phyloP scores from a whole-genome alignment of 176 grass and related monocot species.

The Aegilops longissima region DNA sequence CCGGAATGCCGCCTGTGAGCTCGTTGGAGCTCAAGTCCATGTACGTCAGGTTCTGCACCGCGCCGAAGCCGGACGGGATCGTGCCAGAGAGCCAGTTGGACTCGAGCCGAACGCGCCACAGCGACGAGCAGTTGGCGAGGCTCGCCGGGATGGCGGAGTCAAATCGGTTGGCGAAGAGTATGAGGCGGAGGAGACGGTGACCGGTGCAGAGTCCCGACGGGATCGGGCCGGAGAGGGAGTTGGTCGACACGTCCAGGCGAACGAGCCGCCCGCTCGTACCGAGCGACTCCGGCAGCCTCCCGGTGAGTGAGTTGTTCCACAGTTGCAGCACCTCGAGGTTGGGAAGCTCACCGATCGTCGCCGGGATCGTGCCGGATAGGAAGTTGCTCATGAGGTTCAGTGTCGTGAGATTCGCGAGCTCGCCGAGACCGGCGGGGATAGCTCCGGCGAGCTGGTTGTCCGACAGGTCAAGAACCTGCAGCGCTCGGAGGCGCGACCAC shows the following conservation, averaged over 20 bases:
- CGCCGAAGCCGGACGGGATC: slow-evolving; percentile 71
- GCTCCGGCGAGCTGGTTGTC: slow-evolving; percentile 61
- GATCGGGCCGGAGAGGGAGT: slow-evolving; percentile 62
- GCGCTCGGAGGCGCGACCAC: slow-evolving; percentile 32
- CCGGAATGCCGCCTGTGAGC: slow-evolving; percentile 56
- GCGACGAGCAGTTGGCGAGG: slow-evolving; percentile 67
- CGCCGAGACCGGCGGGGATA: slow-evolving; percentile 52
- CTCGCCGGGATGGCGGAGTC: slow-evolving; percentile 59
- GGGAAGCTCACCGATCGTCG: slow-evolving; percentile 49
- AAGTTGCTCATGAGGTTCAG: slow-evolving; percentile 85
- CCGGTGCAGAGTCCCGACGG: slow-evolving; percentile 58
- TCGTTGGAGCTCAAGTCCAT: slow-evolving; percentile 77
- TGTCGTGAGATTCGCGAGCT: slow-evolving; percentile 48
- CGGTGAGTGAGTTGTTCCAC: slow-evolving; percentile 94
- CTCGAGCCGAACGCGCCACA: slow-evolving; percentile 78
- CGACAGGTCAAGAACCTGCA: slow-evolving; percentile 70
- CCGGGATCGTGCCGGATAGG: slow-evolving; percentile 62
- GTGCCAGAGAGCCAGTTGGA: slow-evolving; percentile 54
- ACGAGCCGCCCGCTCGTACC: slow-evolving; percentile 48
- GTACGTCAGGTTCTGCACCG: slow-evolving; percentile 71
- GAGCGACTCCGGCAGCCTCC: slow-evolving; percentile 52
- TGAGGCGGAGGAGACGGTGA: slow-evolving; percentile 60
- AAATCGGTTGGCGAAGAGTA: slow-evolving; percentile 86
- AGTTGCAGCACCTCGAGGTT: slow-evolving; percentile 74
- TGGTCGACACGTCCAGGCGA: slow-evolving; percentile 81